A percentile compares a stretch with the other conserved stretches of the same genome.
phyloP scores from a whole-genome alignment of 2,329 filamentous ascomycete genomes.

The Nemania diffusa region DNA sequence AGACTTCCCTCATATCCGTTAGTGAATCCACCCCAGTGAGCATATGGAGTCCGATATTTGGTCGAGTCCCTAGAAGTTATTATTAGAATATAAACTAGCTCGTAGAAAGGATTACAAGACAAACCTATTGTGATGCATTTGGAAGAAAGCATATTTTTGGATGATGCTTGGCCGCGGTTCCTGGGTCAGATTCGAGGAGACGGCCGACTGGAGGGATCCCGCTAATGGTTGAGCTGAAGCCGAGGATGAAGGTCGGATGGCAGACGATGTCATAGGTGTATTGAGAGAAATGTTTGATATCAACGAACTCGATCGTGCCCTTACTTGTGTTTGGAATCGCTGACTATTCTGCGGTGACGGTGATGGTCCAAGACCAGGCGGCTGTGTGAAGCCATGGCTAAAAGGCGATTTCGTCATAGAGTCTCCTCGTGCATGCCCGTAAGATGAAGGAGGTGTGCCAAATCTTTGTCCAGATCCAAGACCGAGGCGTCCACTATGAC shows the following conservation, averaged over 20 bases:
- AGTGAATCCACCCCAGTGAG: constrained; percentile 66
- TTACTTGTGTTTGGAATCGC: constrained; percentile 50
- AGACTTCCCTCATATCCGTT: constrained; percentile 69
- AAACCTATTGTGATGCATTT: constrained; percentile 68
- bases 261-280: constrained; percentile 51
- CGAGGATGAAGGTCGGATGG: constrained; percentile 52
- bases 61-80: constrained; percentile 58
- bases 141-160: constrained; percentile 68
- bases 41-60: constrained; percentile 70
- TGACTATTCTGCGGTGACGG: constrained; percentile 51
- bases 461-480: constrained; percentile 49
- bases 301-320: constrained; percentile 48
- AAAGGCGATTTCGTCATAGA: constrained; percentile 49
- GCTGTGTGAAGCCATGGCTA: constrained; percentile 49
- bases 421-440: constrained; percentile 46
- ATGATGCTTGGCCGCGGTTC: constrained; percentile 53
- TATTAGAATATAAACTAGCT: constrained; percentile 42
- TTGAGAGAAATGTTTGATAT: constrained; percentile 49
- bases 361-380: constrained; percentile 48
- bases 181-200: constrained; percentile 36
- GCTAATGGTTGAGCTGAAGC: constrained; percentile 47
- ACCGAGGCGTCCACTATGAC: constrained; percentile 42
- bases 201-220: constrained; percentile 42
- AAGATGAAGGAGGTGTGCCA: constrained; percentile 49
- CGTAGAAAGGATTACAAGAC: constrained; percentile 25